A percentile compares a stretch with the other conserved stretches of the same genome.
These are phyloP conservation scores for Yamadazyma epiphylla DNA, from an alignment of 1,139 yeast genomes.

Conservation along the genomic window DNA sequence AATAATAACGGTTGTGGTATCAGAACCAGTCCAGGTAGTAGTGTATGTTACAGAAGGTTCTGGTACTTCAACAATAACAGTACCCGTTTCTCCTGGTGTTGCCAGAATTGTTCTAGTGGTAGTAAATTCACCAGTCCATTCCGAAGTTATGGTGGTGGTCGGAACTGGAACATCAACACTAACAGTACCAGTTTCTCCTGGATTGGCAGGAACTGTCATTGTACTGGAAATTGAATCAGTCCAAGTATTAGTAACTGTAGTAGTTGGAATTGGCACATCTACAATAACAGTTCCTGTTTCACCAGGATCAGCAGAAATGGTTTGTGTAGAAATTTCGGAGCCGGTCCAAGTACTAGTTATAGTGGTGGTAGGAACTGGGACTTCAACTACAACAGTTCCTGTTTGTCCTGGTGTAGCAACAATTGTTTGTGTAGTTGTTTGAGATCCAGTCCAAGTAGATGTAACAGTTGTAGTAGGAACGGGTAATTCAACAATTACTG, in stretches of 20 bases:
- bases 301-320: constrained; percentile 7
- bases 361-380: constrained; percentile 12
- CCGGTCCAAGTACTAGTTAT: constrained; percentile 5
- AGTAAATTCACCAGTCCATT: constrained; percentile 7
- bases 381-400: constrained; percentile 7
- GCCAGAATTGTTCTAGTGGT: constrained; percentile 3
- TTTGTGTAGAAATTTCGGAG: constrained; percentile 3
- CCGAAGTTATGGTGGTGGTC: constrained; percentile 8
- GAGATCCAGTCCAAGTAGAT: constrained; percentile 4
- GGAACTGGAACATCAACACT: constrained; percentile 5
- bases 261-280: constrained; percentile 10
- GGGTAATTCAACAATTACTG: constrained; percentile 12
- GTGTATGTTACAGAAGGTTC: constrained; percentile 7
- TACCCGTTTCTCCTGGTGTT: neutral
- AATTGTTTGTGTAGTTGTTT: constrained; percentile 3
- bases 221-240: constrained; percentile 16
- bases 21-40: constrained; percentile 10
- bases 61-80: constrained; percentile 3
- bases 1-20: constrained; percentile 4
- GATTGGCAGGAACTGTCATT: constrained; percentile 10
- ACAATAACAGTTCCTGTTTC: constrained; percentile 8
- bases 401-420: constrained; percentile 6
- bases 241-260: constrained; percentile 14
- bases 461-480: constrained; percentile 6
- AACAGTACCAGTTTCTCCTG: constrained; percentile 6